Percentiles rank a stretch among this genome's conserved stretches.
These are phyloP conservation scores for Sporothrix globosa DNA, from an alignment of 2,329 filamentous ascomycete species.

Conservation along the genomic window DNA sequence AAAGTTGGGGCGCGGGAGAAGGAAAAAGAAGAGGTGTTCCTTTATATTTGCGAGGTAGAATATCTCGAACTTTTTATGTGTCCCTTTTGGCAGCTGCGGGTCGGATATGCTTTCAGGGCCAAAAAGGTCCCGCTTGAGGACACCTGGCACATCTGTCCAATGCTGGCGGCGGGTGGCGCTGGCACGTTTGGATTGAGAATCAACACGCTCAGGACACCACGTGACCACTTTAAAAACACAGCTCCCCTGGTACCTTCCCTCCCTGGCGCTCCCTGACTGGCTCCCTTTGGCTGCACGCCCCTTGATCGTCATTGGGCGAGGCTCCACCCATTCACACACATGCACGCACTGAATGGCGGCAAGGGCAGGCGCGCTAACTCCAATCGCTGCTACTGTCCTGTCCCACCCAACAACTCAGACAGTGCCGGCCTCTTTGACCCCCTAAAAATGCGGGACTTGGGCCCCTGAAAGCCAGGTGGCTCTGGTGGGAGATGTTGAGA, in stretches of 20 bases:
- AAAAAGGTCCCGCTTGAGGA: slow-evolving; percentile 36
- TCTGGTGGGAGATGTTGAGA: not conserved
- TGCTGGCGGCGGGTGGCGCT: slow-evolving; percentile 26
- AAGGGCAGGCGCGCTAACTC: slow-evolving; percentile 20
- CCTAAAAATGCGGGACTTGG: slow-evolving; percentile 18
- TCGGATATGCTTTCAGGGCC: slow-evolving; percentile 9
- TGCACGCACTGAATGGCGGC: not conserved
- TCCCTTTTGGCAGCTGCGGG: slow-evolving; percentile 30
- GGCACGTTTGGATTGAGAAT: not conserved
- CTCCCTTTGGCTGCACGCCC: slow-evolving; percentile 15
- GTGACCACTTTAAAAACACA: slow-evolving; percentile 15
- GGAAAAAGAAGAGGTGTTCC: slow-evolving; percentile 22
- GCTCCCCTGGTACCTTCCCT: not conserved
- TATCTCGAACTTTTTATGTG: slow-evolving; percentile 28
- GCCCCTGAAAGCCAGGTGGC: slow-evolving; percentile 23
- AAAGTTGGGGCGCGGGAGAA: slow-evolving; percentile 5
- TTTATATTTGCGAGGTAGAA: slow-evolving; percentile 23
- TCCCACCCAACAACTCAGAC: not conserved
- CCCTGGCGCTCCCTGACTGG: slow-evolving; percentile 4
- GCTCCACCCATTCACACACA: slow-evolving; percentile 15
- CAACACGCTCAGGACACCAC: slow-evolving; percentile 1
- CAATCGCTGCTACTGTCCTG: slow-evolving; percentile 7
- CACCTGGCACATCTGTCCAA: slow-evolving; percentile 36
- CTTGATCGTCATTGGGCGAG: slow-evolving; percentile 16
- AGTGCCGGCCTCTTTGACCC: not conserved